These are phyloP conservation scores for Phytophthora megakarya DNA, from an alignment of 352 stramenopile genomes.

Conservation along the genomic window DNA sequence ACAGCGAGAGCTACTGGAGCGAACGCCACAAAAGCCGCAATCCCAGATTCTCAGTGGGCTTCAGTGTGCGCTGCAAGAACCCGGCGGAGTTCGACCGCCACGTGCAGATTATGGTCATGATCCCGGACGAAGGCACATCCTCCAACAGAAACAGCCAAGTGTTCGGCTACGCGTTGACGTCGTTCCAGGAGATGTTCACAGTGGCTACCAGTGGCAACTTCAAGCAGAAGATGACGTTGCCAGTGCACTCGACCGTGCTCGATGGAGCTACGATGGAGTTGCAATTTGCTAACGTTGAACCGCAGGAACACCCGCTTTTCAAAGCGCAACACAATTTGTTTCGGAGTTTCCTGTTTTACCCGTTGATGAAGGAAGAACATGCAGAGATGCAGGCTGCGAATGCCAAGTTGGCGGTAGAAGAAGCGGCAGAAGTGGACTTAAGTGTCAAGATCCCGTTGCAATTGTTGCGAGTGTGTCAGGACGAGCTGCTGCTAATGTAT, in stretches of 20 bases:
- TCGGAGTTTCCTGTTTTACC: slow-evolving; percentile 68
- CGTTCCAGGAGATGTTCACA: slow-evolving; percentile 78
- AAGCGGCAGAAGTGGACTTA: slow-evolving; percentile 76
- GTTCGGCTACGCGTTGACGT: slow-evolving; percentile 76
- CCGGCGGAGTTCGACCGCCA: slow-evolving; percentile 60
- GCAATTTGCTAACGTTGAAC: slow-evolving; percentile 55
- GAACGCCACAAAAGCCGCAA: slow-evolving; percentile 67
- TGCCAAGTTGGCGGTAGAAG: slow-evolving; percentile 76
- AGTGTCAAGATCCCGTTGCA: slow-evolving; percentile 84
- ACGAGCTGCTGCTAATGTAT: slow-evolving; percentile 74
- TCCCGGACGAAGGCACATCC: slow-evolving; percentile 68
- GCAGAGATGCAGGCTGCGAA: slow-evolving; percentile 47
- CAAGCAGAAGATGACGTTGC: slow-evolving; percentile 66
- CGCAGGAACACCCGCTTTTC: slow-evolving; percentile 59
- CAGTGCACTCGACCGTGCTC: slow-evolving; percentile 63
- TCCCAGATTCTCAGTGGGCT: slow-evolving; percentile 73
- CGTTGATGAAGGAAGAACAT: slow-evolving; percentile 59
- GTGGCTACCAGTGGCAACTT: slow-evolving; percentile 65
- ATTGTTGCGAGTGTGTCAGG: slow-evolving; percentile 72
- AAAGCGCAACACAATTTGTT: slow-evolving; percentile 56
- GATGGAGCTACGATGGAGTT: slow-evolving; percentile 70
- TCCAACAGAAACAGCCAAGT: slow-evolving; percentile 70
- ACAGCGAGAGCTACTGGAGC: slow-evolving; percentile 72
- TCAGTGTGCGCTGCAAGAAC: slow-evolving; percentile 57
- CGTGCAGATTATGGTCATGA: slow-evolving; percentile 79